Percentiles rank a stretch among this genome's conserved stretches.
Conservation (phyloP, 2,329 filamentous ascomycete genomes). For the Pochonia chlamydosporia region DNA sequence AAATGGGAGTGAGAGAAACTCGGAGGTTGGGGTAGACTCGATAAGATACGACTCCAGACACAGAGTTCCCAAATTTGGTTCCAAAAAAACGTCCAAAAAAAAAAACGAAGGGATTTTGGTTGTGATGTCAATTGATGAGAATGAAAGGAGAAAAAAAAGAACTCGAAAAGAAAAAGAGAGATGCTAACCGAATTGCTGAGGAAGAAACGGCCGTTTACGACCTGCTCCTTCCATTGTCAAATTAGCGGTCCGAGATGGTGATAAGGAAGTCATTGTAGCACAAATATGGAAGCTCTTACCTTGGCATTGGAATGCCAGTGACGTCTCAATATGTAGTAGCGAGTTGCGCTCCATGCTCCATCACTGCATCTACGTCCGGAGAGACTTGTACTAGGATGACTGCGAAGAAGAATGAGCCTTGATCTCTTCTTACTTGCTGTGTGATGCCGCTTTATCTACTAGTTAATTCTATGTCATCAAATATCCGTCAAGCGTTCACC, state of each 20-base stretch:
- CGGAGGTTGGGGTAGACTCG: background rate
- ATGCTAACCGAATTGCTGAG: background rate
- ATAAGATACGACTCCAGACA: conserved; percentile 21
- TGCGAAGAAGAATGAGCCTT: no score
- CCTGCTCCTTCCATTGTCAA: background rate
- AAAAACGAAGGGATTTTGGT: background rate
- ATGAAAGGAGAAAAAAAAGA: background rate
- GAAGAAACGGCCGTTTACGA: background rate
- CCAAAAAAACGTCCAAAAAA: conserved; percentile 17
- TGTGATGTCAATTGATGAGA: background rate
- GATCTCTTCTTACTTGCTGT: no score
- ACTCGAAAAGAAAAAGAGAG: background rate
- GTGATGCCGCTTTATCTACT: no score
- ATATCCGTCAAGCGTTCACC: background rate
- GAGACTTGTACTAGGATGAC: no score
- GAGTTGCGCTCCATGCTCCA: no score
- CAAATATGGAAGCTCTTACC: background rate
- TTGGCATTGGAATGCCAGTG: no score
- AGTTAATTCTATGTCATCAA: background rate
- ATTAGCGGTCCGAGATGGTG: no score
- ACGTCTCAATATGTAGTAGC: no score
- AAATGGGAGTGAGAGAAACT: background rate
- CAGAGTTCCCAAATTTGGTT: conserved; percentile 15
- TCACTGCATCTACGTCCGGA: no score
- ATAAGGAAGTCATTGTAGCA: background rate